Evolutionary conservation across 192 early-diverging fungal genomes (phyloP).

Genomic region (Coemansia sp.): DNA sequence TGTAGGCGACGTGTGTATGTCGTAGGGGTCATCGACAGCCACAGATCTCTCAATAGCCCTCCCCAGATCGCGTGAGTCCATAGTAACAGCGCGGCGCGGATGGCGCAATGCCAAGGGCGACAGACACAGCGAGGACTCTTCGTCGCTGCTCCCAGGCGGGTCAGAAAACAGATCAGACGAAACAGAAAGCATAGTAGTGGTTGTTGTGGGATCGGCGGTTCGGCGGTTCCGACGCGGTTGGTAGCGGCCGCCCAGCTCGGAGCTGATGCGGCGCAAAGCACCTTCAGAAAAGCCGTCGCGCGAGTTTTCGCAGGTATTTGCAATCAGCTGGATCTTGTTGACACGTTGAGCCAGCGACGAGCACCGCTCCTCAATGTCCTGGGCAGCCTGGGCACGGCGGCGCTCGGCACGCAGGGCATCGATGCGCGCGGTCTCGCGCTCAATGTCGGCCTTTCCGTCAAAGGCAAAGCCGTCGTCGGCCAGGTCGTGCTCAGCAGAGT

Average conservation of each 20-base stretch:
- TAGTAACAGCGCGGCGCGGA: not conserved
- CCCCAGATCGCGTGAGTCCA: not conserved
- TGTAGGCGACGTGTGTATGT: not conserved
- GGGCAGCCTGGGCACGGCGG: not conserved
- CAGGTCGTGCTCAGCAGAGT: not conserved
- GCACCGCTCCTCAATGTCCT: constrained; percentile 5
- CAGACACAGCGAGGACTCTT: not conserved
- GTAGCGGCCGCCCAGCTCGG: constrained; percentile 39
- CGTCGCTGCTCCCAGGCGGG: not conserved
- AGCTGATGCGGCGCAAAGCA: constrained; percentile 45
- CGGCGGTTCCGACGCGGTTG: no score
- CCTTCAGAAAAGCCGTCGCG: constrained; percentile 38
- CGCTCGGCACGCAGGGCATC: constrained; percentile 19
- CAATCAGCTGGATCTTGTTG: constrained; percentile 41
- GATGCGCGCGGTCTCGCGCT: constrained; percentile 38
- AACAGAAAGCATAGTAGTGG: no score
- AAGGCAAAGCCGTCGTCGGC: constrained; percentile 25
- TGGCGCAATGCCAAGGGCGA: not conserved
- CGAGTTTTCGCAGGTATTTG: constrained; percentile 50
- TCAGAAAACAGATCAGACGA: not conserved
- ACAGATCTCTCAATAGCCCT: not conserved
- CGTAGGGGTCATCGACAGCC: not conserved
- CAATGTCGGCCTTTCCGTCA: constrained; percentile 46
- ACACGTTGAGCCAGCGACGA: constrained; percentile 30
- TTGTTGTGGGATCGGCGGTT: no score